Base-by-base conservation (phyloP, 139 green algal genomes). In the Pleodorina starrii region DNA sequence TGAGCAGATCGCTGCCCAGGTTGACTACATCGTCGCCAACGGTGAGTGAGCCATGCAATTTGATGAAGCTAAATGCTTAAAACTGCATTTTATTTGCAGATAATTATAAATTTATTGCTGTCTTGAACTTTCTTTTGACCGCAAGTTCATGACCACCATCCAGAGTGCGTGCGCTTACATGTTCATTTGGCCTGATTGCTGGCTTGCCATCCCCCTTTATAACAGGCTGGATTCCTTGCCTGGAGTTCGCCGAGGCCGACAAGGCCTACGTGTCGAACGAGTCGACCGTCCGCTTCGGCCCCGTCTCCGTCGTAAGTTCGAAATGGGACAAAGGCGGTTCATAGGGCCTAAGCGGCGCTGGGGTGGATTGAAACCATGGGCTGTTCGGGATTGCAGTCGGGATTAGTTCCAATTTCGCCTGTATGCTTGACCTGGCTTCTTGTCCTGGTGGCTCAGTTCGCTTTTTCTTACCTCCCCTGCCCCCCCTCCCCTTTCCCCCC, bases 161-260 rank as follows among this genome's bases (percentile, higher is more conserved):
- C 14, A 60, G 51, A 17, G 17, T 27, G 14, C 17, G 51, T 27
- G 51, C 51, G 51, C 17, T 27, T 60, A 27, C 51, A 27, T 17
- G 17, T 14, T 60, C 51, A 60, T 60, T 14, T 27, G 14, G 51
- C 14, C 14, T 27, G 17, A 60, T 60, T 60, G 14, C 14, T 32
- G 2, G 25, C 29, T 66, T 21, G 29, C 54, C 29, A 25, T 12
- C 21, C 6, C 9, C 9, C 54, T 74, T 11, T n/a, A 0, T 74
- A 23, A 23, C 66, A 89, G 84, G 94, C 89, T 98, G 94, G 94
- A 96, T 92, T 75, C 96, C 97, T 85, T 98, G 95, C 95, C 95
- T 99, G 83, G 98, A 99, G 96, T 99, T 99, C 96, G 93, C 97
- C 59, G 84, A 94, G 69, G 40, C 93, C 25, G 92, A 95, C 44